phyloP scores from a whole-genome alignment of 495 filamentous ascomycete genomes.

The Rhypophila decipiens region DNA sequence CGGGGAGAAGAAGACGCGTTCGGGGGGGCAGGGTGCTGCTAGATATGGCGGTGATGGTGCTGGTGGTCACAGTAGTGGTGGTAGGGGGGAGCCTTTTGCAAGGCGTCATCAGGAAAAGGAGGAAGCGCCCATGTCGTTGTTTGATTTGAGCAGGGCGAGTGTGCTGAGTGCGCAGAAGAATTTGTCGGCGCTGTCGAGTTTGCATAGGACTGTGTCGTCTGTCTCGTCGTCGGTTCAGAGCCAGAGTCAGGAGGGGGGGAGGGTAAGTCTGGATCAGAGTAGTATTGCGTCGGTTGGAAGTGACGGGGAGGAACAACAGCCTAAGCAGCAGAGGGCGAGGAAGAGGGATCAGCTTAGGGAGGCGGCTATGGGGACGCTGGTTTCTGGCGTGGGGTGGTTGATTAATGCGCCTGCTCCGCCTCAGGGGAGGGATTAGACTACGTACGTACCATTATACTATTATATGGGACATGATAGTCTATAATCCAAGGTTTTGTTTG shows the following conservation, averaged over 20 bases:
- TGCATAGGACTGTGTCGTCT: slow-evolving; percentile 22
- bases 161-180: slow-evolving; percentile 64
- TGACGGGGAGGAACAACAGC: slow-evolving; percentile 24
- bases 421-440: background rate
- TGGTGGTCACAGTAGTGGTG: too few relatives aligned
- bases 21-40: slow-evolving; percentile 11
- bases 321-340: slow-evolving; percentile 52
- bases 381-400: slow-evolving; percentile 80
- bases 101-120: slow-evolving; percentile 24
- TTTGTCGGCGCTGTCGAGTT: slow-evolving; percentile 39
- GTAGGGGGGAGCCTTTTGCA: too few relatives aligned
- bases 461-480: too few relatives aligned
- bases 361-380: slow-evolving; percentile 65
- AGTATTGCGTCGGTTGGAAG: background rate
- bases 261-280: slow-evolving; percentile 7
- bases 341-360: slow-evolving; percentile 79
- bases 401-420: slow-evolving; percentile 54
- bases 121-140: slow-evolving; percentile 86
- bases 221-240: background rate
- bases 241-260: slow-evolving; percentile 9
- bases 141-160: slow-evolving; percentile 77
- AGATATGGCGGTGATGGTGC: too few relatives aligned
- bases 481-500: too few relatives aligned
- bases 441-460: too few relatives aligned
- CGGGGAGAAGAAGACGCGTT: background rate